phyloP scores from a whole-genome alignment of 306 rosid species.

The Castanopsis chinensis region DNA sequence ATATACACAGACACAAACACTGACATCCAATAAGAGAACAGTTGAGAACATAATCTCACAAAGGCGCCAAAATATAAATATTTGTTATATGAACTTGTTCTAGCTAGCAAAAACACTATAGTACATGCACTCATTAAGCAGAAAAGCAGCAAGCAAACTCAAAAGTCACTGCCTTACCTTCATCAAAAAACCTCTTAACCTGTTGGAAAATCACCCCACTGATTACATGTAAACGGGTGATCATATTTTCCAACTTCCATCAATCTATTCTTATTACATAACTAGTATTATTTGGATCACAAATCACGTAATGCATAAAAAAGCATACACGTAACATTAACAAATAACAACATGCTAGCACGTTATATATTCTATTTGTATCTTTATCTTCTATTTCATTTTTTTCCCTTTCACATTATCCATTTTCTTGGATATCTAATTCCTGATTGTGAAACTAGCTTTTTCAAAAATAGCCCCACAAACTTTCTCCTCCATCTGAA shows the following conservation, averaged over 20 bases:
- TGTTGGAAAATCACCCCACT: not conserved
- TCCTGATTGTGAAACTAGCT: not conserved
- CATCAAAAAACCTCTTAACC: not conserved
- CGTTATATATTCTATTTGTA: not conserved
- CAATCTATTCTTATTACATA: not conserved
- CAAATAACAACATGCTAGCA: not conserved
- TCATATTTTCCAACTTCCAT: not conserved
- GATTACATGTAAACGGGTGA: not conserved
- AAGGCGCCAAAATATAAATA: not conserved
- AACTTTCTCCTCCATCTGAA: slow-evolving; percentile 39
- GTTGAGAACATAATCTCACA: not conserved
- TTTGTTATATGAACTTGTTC: no score
- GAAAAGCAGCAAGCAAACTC: not conserved
- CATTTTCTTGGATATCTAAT: not conserved
- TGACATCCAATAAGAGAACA: not conserved
- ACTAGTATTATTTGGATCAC: not conserved
- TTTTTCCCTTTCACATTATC: not conserved
- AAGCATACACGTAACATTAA: not conserved
- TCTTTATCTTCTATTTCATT: not conserved
- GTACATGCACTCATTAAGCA: not conserved
- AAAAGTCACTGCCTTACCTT: not conserved
- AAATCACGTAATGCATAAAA: not conserved
- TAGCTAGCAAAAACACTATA: not conserved
- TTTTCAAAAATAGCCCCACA: slow-evolving; percentile 64
- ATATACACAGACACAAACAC: not conserved